Evolutionary conservation across 2,329 filamentous ascomycete genomes (phyloP).

Genomic region (Blastomyces gilchristii): DNA sequence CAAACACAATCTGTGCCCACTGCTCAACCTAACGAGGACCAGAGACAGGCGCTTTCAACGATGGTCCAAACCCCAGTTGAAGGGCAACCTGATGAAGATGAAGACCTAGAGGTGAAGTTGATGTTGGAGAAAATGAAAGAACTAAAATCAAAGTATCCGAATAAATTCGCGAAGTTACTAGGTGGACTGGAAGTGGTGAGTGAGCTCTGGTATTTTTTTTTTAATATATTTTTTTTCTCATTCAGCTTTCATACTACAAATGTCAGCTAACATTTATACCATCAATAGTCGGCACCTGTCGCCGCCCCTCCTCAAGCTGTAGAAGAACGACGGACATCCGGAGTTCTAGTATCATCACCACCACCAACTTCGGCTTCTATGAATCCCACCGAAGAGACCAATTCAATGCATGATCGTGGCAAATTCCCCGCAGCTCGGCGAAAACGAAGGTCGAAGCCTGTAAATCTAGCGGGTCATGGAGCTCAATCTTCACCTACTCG

Average conservation of each 20-base stretch:
- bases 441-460: conserved; percentile 6
- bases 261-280: neutral
- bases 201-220: neutral
- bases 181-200: conserved; percentile 36
- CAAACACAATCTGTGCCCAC: neutral
- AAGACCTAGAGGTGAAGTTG: conserved; percentile 42
- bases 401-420: conserved; percentile 9
- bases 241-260: neutral
- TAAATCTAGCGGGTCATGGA: neutral
- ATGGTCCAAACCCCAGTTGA: neutral
- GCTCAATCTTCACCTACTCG: neutral
- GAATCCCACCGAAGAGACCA: neutral
- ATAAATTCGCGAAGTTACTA: conserved; percentile 46
- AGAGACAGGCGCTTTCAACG: neutral
- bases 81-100: conserved; percentile 12
- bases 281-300: neutral
- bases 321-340: neutral
- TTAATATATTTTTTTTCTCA: neutral
- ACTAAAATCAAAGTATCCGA: conserved; percentile 46
- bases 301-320: neutral
- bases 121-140: conserved; percentile 51
- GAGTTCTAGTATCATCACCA: neutral
- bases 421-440: conserved; percentile 14
- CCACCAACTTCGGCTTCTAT: neutral
- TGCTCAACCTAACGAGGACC: neutral